These are phyloP conservation scores for Exophiala sideris DNA, from an alignment of 2,329 filamentous ascomycete species.

Conservation along the genomic window DNA sequence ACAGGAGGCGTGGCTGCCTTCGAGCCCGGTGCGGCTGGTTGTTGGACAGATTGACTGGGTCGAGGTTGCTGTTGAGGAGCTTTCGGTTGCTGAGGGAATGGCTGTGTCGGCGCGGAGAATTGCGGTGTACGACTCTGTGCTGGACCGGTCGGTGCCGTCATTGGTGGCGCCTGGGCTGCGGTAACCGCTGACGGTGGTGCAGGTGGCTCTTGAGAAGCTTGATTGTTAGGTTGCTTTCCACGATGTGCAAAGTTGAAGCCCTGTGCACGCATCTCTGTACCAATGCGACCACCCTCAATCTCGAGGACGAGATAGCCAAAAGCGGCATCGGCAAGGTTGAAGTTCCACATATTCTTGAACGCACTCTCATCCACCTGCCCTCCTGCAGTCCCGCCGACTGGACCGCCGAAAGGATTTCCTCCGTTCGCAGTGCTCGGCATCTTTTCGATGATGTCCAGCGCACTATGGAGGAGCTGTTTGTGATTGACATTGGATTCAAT, in stretches of 20 bases:
- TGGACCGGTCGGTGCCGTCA: constrained; percentile 37
- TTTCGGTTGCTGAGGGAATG: constrained; percentile 34
- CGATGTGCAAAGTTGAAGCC: constrained; percentile 99
- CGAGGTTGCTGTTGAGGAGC: constrained; percentile 33
- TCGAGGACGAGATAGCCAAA: constrained; percentile 96
- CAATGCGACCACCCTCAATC: constrained; percentile 91
- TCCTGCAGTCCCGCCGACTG: constrained; percentile 64
- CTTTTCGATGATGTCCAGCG: constrained; percentile 90
- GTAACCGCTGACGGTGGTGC: constrained; percentile 1
- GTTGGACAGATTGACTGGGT: constrained; percentile 28
- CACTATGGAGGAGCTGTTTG: constrained; percentile 85
- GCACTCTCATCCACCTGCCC: constrained; percentile 97
- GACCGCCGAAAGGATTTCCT: constrained; percentile 93
- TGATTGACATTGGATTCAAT: constrained; percentile 92
- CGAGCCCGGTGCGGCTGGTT: constrained; percentile 9
- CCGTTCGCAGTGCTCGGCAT: constrained; percentile 95
- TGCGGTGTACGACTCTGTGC: constrained; percentile 38
- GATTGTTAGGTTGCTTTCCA: constrained; percentile 40
- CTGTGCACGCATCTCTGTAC: constrained; percentile 97
- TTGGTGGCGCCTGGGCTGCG: constrained; percentile 16
- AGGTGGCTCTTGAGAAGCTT: constrained; percentile 21
- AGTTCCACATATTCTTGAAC: constrained; percentile 99
- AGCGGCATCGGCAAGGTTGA: constrained; percentile 85
- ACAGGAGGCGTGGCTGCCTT: constrained; percentile 30
- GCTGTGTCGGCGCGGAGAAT: constrained; percentile 40